Evolutionary conservation across 306 rosid species (phyloP).

Genomic region (Dalbergia cochinchinensis): DNA sequence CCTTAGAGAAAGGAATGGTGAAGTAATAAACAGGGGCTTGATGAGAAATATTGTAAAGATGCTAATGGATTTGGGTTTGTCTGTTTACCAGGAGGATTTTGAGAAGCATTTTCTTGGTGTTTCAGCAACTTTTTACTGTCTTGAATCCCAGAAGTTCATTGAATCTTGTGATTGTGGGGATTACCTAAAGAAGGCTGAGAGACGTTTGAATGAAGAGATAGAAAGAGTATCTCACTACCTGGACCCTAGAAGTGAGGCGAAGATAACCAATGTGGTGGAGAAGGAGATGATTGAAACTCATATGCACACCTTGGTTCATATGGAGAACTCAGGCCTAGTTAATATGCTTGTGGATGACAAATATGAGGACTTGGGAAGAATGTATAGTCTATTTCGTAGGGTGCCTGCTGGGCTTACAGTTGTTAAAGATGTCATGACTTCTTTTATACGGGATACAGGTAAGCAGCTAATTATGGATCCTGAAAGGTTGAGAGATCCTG

Average conservation of each 20-base stretch:
- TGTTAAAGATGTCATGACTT: constrained; percentile 63
- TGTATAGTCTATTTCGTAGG: constrained; percentile 60
- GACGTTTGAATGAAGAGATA: constrained; percentile 60
- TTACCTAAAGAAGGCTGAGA: constrained; percentile 64
- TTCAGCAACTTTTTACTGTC: constrained; percentile 58
- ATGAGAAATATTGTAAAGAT: constrained; percentile 65
- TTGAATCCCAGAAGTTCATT: constrained; percentile 63
- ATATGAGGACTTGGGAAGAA: constrained; percentile 62
- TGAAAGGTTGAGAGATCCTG: constrained; percentile 66
- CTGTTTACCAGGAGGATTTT: constrained; percentile 61
- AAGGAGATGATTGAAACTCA: constrained; percentile 64
- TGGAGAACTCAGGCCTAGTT: constrained; percentile 69
- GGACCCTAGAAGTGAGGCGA: constrained; percentile 58
- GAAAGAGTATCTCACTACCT: constrained; percentile 66
- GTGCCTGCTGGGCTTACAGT: constrained; percentile 58
- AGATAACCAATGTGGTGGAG: constrained; percentile 62
- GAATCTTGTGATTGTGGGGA: constrained; percentile 68
- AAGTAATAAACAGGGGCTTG: constrained; percentile 63
- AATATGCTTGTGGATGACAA: constrained; percentile 63
- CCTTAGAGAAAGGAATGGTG: constrained; percentile 62
- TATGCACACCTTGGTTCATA: constrained; percentile 57
- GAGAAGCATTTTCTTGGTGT: constrained; percentile 61
- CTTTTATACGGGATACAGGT: constrained; percentile 58
- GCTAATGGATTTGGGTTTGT: constrained; percentile 62
- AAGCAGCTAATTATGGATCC: constrained; percentile 61